These are phyloP conservation scores for Salvia splendens DNA, from an alignment of 257 asterid genomes.

Conservation along the genomic window DNA sequence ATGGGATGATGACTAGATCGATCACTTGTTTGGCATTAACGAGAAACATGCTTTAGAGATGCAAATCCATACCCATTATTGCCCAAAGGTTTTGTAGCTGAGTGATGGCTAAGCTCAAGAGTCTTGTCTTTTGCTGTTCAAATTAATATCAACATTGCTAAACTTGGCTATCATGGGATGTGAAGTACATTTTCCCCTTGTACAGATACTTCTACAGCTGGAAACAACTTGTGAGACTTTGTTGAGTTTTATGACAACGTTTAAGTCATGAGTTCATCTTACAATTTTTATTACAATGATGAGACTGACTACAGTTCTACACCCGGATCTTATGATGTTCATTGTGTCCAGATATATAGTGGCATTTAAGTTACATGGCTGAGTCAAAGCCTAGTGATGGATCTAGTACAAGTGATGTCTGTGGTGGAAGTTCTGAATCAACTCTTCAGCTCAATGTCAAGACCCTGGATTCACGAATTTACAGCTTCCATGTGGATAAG, in stretches of 20 bases:
- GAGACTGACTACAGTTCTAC: background rate
- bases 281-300: slow-evolving; percentile 10
- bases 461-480: slow-evolving; percentile 75
- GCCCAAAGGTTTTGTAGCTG: slow-evolving; percentile 1
- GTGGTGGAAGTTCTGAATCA: slow-evolving; percentile 60
- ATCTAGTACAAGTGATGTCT: slow-evolving; percentile 49
- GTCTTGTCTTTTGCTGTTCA: background rate
- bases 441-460: slow-evolving; percentile 73
- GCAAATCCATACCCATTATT: background rate
- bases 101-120: background rate
- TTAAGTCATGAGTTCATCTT: slow-evolving; percentile 16
- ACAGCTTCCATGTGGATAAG: slow-evolving; percentile 64
- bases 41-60: background rate
- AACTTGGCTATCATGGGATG: background rate
- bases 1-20: slow-evolving; percentile 3
- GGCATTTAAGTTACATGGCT: slow-evolving; percentile 53
- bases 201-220: background rate
- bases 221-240: background rate
- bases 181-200: background rate
- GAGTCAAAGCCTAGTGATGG: slow-evolving; percentile 54
- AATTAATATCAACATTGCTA: slow-evolving; percentile 1
- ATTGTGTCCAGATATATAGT: slow-evolving; percentile 32
- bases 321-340: slow-evolving; percentile 21
- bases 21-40: background rate
- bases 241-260: background rate